phyloP scores from a whole-genome alignment of 2,329 filamentous ascomycete genomes.

The Aspergillus clavatus region DNA sequence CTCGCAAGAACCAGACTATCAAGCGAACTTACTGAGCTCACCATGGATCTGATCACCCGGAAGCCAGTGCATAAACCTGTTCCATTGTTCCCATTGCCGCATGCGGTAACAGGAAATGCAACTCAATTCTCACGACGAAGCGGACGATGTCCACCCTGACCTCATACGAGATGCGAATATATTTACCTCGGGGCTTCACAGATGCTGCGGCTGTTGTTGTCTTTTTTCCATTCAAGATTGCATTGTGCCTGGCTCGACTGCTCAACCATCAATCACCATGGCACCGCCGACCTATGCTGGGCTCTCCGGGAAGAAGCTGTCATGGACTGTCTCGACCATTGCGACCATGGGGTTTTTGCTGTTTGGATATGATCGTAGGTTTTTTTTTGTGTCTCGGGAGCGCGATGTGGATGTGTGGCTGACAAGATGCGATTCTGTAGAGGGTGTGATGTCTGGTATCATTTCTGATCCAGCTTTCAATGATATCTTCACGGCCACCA shows the following conservation, averaged over 20 bases:
- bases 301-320: slow-evolving; percentile 54
- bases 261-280: too few relatives aligned
- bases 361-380: slow-evolving; percentile 54
- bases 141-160: neutral
- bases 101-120: neutral
- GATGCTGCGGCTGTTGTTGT: too few relatives aligned
- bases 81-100: neutral
- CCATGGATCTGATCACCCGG: neutral
- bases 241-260: too few relatives aligned
- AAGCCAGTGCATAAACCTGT: neutral
- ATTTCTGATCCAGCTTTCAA: slow-evolving; percentile 31
- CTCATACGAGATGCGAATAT: neutral
- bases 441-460: slow-evolving; percentile 41
- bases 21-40: too few relatives aligned
- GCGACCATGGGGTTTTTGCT: slow-evolving; percentile 60
- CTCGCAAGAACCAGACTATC: too few relatives aligned
- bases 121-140: neutral
- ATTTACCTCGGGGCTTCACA: neutral
- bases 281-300: slow-evolving; percentile 57
- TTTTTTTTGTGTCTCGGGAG: neutral
- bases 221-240: too few relatives aligned
- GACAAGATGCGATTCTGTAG: too few relatives aligned
- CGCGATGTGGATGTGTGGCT: too few relatives aligned
- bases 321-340: slow-evolving; percentile 55
- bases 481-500: slow-evolving; percentile 31